These are phyloP conservation scores for Cyphellophora europaea DNA, from an alignment of 2,329 filamentous ascomycete genomes.

Conservation along the genomic window DNA sequence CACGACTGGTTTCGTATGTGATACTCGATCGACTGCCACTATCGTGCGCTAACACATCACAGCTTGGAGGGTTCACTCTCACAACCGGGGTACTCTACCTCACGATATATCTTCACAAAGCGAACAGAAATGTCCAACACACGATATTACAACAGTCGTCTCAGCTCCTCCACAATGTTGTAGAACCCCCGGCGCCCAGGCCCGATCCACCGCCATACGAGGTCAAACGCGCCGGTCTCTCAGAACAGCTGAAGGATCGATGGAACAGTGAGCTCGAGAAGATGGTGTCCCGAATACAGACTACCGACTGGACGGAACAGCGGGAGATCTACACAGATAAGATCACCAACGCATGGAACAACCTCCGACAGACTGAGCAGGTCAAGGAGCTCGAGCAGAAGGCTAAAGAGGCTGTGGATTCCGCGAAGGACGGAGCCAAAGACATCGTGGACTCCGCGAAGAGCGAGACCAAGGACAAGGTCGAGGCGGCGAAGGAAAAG, in stretches of 20 bases:
- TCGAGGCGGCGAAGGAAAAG: conserved; percentile 1
- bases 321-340: conserved; percentile 11
- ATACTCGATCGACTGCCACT: conserved; percentile 1
- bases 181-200: conserved; percentile 22
- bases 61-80: conserved; percentile 69
- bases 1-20: conserved; percentile 62
- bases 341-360: conserved; percentile 9
- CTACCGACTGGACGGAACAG: conserved; percentile 47
- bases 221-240: conserved; percentile 45
- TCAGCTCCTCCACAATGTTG: conserved; percentile 30
- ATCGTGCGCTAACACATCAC: background rate
- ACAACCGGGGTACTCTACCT: conserved; percentile 67
- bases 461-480: conserved; percentile 6
- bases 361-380: conserved; percentile 7
- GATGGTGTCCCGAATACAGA: conserved; percentile 57
- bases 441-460: conserved; percentile 5
- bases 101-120: conserved; percentile 59
- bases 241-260: conserved; percentile 62
- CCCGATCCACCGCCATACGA: conserved; percentile 19
- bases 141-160: conserved; percentile 35
- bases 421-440: conserved; percentile 1
- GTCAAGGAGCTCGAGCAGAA: conserved; percentile 10
- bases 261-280: conserved; percentile 69
- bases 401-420: conserved; percentile 8
- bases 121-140: conserved; percentile 47